These are phyloP conservation scores for Linum usitatissimum DNA, from an alignment of 345 rosid genomes.

Conservation along the genomic window DNA sequence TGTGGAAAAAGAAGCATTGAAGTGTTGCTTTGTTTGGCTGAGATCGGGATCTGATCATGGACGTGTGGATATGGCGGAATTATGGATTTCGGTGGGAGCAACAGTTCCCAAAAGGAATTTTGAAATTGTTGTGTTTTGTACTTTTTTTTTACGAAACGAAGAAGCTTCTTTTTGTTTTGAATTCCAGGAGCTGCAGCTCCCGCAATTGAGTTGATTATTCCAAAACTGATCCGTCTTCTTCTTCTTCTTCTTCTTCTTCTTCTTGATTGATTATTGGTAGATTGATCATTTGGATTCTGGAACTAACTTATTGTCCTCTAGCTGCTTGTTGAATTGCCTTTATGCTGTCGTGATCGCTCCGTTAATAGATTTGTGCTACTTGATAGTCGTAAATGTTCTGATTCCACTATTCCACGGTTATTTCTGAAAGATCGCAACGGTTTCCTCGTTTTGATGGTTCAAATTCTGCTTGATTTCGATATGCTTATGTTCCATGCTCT, in stretches of 20 bases:
- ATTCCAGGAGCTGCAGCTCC: neutral
- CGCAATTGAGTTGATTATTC: slow-evolving; percentile 1
- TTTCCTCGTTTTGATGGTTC: neutral
- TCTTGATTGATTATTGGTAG: neutral
- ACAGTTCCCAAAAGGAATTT: slow-evolving; percentile 1
- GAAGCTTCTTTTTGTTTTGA: neutral
- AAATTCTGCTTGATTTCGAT: neutral
- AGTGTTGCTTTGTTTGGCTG: neutral
- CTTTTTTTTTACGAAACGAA: no score
- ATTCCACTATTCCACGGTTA: neutral
- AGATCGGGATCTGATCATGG: slow-evolving; percentile 34
- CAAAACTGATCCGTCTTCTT: slow-evolving; percentile 5
- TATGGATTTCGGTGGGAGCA: slow-evolving; percentile 8
- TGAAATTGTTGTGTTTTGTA: neutral
- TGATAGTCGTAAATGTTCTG: neutral
- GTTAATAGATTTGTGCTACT: neutral
- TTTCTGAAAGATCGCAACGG: neutral
- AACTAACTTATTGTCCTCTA: neutral
- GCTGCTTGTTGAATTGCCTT: neutral
- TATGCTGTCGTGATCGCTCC: neutral
- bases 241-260: neutral
- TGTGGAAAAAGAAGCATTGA: no score
- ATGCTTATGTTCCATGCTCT: neutral
- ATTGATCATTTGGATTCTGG: neutral
- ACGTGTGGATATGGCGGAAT: slow-evolving; percentile 7